Evolutionary conservation across 83 land plant genomes (phyloP).

Genomic region (Picea abies): DNA sequence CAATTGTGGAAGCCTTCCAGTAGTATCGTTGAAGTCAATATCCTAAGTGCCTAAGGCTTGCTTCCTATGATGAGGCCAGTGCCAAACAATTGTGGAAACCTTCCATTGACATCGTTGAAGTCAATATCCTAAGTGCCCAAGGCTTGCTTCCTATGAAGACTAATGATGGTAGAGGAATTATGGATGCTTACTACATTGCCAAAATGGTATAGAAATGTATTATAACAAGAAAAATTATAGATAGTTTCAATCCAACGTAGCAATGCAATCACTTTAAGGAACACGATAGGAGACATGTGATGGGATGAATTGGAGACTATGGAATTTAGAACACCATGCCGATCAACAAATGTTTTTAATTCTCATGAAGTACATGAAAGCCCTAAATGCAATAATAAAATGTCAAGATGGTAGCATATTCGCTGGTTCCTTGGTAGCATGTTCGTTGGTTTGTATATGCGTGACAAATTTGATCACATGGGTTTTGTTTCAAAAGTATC

Average conservation of each 20-base stretch:
- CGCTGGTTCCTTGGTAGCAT: too few species aligned
- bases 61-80: constrained; percentile 74
- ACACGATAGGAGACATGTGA: too few species aligned
- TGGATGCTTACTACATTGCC: constrained; percentile 75
- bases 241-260: constrained; percentile 19
- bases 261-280: too few species aligned
- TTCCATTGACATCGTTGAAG: constrained; percentile 62
- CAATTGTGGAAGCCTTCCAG: constrained; percentile 63
- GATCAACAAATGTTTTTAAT: too few species aligned
- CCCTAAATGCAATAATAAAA: too few species aligned
- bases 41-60: constrained; percentile 56
- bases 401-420: too few species aligned
- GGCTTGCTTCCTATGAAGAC: constrained; percentile 68
- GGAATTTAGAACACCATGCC: too few species aligned
- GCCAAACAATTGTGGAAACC: constrained; percentile 71
- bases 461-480: too few species aligned
- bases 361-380: too few species aligned
- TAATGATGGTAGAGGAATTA: constrained; percentile 62
- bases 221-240: constrained; percentile 58
- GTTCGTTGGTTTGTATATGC: too few species aligned
- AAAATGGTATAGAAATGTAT: constrained; percentile 81
- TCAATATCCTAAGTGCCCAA: constrained; percentile 63
- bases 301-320: too few species aligned
- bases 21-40: constrained; percentile 70
- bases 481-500: too few species aligned